A percentile compares a stretch with the other conserved stretches of the same genome.
phyloP scores from a whole-genome alignment of 2,329 filamentous ascomycete genomes.

The Botrytis fabae region DNA sequence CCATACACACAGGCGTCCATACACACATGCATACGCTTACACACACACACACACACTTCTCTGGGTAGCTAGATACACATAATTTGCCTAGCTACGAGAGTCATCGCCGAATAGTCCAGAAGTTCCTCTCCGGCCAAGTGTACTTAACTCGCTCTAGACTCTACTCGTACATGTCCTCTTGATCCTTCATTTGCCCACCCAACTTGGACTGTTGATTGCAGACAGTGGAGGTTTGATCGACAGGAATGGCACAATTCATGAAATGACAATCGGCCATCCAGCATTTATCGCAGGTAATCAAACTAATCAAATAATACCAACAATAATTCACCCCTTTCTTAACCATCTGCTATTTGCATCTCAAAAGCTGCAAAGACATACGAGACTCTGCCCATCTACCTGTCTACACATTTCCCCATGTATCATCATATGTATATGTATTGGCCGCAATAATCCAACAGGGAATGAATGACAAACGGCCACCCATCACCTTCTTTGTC shows the following conservation, averaged over 20 bases:
- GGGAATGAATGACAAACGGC: not conserved
- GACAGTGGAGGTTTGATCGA: not conserved
- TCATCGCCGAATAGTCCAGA: not conserved
- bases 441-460: not conserved
- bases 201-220: not conserved
- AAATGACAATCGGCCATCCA: not conserved
- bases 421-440: not conserved
- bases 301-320: not conserved
- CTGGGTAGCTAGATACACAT: not conserved
- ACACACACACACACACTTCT: not conserved
- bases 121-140: not conserved
- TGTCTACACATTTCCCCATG: no score
- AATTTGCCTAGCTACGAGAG: not conserved
- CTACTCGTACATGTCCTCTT: not conserved
- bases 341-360: not conserved
- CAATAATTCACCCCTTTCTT: not conserved
- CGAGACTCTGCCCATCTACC: not conserved
- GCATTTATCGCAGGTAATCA: not conserved
- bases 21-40: no score
- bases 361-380: not conserved
- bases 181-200: not conserved
- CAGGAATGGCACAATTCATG: not conserved
- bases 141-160: not conserved
- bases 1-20: not conserved
- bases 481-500: conserved; percentile 11